These are phyloP conservation scores for Geotrichum cucujoidarum DNA, from an alignment of 1,139 yeast genomes.

Conservation along the genomic window DNA sequence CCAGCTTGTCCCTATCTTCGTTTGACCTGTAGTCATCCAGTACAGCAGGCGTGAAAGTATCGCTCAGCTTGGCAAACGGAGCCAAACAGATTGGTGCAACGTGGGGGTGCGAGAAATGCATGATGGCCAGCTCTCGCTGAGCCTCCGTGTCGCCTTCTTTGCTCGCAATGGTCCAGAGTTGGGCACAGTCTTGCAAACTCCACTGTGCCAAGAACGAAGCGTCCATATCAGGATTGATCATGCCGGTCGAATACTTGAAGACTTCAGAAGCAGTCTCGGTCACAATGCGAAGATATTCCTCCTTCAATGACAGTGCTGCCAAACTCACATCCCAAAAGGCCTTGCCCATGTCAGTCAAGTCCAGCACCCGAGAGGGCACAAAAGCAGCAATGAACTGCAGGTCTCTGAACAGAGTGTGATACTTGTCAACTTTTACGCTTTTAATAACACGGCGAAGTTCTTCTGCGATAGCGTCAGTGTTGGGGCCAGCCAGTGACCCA, in stretches of 20 bases:
- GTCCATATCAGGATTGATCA: conserved; percentile 20
- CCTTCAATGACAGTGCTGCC: conserved; percentile 37
- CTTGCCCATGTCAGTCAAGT: conserved; percentile 34
- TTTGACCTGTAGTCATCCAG: conserved; percentile 25
- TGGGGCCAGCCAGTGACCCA: conserved; percentile 24
- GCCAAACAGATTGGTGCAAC: conserved; percentile 27
- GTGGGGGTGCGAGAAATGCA: conserved; percentile 35
- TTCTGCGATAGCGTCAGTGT: conserved; percentile 35
- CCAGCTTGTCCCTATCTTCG: conserved; percentile 31
- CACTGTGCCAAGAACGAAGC: conserved; percentile 25
- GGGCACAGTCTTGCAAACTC: conserved; percentile 31
- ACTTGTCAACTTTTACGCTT: conserved; percentile 28
- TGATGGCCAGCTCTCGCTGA: conserved; percentile 34
- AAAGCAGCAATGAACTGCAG: conserved; percentile 38
- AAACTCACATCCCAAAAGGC: conserved; percentile 39
- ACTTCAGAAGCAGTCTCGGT: conserved; percentile 36
- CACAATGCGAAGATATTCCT: conserved; percentile 32
- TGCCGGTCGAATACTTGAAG: conserved; percentile 33
- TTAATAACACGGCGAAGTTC: conserved; percentile 31
- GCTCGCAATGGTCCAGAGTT: conserved; percentile 33
- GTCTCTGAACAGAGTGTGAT: conserved; percentile 37
- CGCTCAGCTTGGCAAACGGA: conserved; percentile 29
- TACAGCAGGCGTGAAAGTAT: conserved; percentile 28
- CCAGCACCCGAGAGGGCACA: conserved; percentile 34
- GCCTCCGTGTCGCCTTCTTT: conserved; percentile 33